phyloP scores from a whole-genome alignment of 2,329 filamentous ascomycete species.

The Clathrospora elynae region DNA sequence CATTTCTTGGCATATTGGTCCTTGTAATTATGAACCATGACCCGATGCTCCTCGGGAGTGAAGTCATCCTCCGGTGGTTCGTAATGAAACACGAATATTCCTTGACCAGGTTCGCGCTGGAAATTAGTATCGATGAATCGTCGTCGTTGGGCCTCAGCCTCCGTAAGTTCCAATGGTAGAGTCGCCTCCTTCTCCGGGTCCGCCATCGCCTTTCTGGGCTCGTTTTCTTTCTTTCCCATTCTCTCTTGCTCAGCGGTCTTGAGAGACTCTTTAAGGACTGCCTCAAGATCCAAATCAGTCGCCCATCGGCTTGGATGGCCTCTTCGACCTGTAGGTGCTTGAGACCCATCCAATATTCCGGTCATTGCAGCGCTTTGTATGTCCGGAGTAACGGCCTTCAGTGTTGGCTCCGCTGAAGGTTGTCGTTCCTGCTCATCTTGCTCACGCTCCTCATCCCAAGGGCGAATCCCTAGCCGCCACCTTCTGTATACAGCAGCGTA shows the following conservation, averaged over 20 bases:
- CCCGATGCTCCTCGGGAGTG: slow-evolving; percentile 69
- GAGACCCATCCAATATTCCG: slow-evolving; percentile 35
- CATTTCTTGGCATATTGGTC: slow-evolving; percentile 77
- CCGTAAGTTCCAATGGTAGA: slow-evolving; percentile 71
- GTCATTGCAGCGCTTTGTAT: slow-evolving; percentile 36
- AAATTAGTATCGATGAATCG: slow-evolving; percentile 70
- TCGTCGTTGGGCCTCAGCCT: slow-evolving; percentile 62
- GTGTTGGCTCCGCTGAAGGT: slow-evolving; percentile 42
- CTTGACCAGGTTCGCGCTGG: slow-evolving; percentile 66
- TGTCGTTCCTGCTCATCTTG: slow-evolving; percentile 46
- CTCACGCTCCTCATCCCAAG: slow-evolving; percentile 50
- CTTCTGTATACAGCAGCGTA: slow-evolving; percentile 49
- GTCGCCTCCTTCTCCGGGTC: slow-evolving; percentile 77
- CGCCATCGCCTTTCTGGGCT: slow-evolving; percentile 69
- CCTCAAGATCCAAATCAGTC: slow-evolving; percentile 74
- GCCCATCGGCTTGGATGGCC: slow-evolving; percentile 42
- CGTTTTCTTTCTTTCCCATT: slow-evolving; percentile 65
- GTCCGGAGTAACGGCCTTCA: slow-evolving; percentile 56
- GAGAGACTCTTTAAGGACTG: slow-evolving; percentile 72
- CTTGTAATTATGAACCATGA: slow-evolving; percentile 75
- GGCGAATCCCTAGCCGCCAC: slow-evolving; percentile 51
- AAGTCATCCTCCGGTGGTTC: slow-evolving; percentile 77
- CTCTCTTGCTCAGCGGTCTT: slow-evolving; percentile 70
- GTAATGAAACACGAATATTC: slow-evolving; percentile 73
- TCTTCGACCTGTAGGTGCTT: slow-evolving; percentile 38